Evolutionary conservation across 78 protist genomes (phyloP).

Genomic region (Parvularia atlantis): DNA sequence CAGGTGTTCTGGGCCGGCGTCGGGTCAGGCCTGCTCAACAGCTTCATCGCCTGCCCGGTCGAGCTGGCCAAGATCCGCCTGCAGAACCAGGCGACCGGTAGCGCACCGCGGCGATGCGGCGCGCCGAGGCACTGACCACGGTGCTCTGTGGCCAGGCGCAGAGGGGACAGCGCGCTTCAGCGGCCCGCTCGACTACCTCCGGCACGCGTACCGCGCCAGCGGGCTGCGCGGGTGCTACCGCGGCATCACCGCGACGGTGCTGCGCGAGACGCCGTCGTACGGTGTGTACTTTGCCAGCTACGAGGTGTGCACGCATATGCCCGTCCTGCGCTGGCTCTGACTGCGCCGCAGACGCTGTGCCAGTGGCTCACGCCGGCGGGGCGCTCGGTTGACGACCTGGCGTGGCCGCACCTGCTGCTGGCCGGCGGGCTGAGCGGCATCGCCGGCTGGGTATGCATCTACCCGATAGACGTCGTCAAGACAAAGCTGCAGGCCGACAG

Average conservation of each 20-base stretch:
- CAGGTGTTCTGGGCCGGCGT: neutral
- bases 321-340: too few relatives aligned
- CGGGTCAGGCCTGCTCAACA: neutral
- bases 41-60: neutral
- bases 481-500: neutral
- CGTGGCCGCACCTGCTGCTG: neutral
- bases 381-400: neutral
- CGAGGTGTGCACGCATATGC: too few relatives aligned
- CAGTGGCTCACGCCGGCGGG: neutral
- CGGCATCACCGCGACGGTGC: neutral
- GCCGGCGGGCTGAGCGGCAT: neutral
- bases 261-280: constrained; percentile 4
- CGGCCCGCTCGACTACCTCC: neutral
- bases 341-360: too few relatives aligned
- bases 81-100: neutral
- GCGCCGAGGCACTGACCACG: too few relatives aligned
- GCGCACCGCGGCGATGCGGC: too few relatives aligned
- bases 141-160: too few relatives aligned
- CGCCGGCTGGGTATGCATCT: neutral
- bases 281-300: neutral
- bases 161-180: neutral
- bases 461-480: constrained; percentile 4
- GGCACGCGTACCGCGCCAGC: too few relatives aligned
- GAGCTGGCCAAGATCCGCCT: neutral
- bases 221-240: neutral